phyloP scores from a whole-genome alignment of 164 flowering plant genomes.

The Taxillus chinensis region DNA sequence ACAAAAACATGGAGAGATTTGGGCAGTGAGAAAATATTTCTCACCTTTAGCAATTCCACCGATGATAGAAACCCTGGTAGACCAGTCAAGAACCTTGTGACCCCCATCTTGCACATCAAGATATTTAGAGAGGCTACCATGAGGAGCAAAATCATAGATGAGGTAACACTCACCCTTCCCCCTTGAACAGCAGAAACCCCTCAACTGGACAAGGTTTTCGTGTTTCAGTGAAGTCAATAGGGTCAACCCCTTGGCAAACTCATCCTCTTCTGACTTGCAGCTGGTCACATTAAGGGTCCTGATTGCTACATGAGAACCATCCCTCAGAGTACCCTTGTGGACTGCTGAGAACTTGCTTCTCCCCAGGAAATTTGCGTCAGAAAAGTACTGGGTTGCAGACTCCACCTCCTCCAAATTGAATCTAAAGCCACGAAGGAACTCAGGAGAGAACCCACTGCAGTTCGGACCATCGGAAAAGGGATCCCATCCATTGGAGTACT shows the following conservation, averaged over 20 bases:
- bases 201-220: constrained; percentile 37
- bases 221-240: constrained; percentile 43
- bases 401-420: constrained; percentile 57
- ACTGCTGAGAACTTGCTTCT: constrained; percentile 44
- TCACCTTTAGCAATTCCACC: constrained; percentile 58
- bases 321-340: constrained; percentile 42
- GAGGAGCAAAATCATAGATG: constrained; percentile 44
- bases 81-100: constrained; percentile 37
- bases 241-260: constrained; percentile 40
- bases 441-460: constrained; percentile 16
- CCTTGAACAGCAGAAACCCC: constrained; percentile 52
- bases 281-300: constrained; percentile 38
- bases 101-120: constrained; percentile 38
- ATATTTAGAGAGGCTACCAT: constrained; percentile 39
- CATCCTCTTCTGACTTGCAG: constrained; percentile 53
- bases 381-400: constrained; percentile 56
- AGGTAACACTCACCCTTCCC: constrained; percentile 53
- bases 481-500: constrained; percentile 43
- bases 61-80: constrained; percentile 42
- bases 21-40: background rate
- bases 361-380: constrained; percentile 39
- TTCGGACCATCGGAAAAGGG: constrained; percentile 21
- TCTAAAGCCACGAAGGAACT: constrained; percentile 16
- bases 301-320: constrained; percentile 45
- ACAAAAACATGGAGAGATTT: background rate